Conservation (phyloP, 73 alveolate species). For the Stentor coeruleus region DNA sequence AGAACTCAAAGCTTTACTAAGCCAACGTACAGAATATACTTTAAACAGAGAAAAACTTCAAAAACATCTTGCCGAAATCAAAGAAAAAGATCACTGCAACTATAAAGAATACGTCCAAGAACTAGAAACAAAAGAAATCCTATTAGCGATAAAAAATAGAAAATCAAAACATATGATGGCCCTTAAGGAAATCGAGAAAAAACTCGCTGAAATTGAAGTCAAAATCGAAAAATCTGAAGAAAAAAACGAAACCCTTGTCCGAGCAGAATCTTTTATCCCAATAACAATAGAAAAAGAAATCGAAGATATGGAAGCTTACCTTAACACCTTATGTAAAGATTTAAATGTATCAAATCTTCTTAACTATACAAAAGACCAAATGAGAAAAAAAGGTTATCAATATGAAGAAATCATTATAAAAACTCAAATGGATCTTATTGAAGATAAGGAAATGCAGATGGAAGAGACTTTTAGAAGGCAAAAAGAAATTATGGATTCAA, state of each 20-base stretch:
- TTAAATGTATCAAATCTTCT: not conserved
- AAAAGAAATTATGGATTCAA: constrained; percentile 5
- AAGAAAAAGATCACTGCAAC: not conserved
- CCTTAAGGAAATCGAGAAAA: not conserved
- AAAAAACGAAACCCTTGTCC: no score
- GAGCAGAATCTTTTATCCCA: not conserved
- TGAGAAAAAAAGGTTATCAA: not conserved
- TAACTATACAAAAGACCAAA: not conserved
- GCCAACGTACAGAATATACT: not conserved
- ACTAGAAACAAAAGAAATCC: constrained; percentile 9
- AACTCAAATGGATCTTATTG: not conserved
- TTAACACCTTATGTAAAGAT: not conserved
- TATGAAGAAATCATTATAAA: not conserved
- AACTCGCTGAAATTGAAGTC: not conserved
- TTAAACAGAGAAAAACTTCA: constrained; percentile 2
- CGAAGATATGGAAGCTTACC: not conserved
- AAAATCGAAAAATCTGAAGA: not conserved
- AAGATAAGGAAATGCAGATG: not conserved
- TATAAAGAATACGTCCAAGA: constrained; percentile 5
- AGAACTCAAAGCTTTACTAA: not conserved
- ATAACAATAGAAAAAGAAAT: constrained; percentile 8
- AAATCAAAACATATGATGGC: not conserved
- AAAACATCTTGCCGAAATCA: not conserved
- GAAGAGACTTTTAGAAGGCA: not conserved
- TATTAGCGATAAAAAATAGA: not conserved